Evolutionary conservation across 1,139 yeast species (phyloP), one percentile per base, ranked within the genome.

Genomic region (Geotrichum macrosporum): DNA sequence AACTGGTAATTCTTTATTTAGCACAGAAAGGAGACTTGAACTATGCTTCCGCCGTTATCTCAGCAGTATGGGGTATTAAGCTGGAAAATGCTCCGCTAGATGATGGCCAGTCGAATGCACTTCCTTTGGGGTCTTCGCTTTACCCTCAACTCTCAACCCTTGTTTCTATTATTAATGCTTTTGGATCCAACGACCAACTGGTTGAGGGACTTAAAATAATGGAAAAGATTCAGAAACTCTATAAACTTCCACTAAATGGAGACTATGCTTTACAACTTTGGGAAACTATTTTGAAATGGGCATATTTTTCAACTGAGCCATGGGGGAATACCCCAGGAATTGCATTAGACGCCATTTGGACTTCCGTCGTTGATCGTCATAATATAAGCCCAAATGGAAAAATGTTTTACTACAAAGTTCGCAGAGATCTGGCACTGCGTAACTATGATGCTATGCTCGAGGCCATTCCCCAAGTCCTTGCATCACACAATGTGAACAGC

Each of bases 1-100:
- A 65, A 46, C 55, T 62, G 16, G 55, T 58, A 15, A 30, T 65
- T n/a, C 50, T 62, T 16, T 59, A 59, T 18, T 52, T 59, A 29
- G 66, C 62, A 16, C 62, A 63, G 34, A 48, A 51, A 10, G 55
- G 58, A 9, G 55, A 59, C 37, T 42, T 61, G 29, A 57, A 50
- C 5, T 53, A 50, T 30, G 54, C 55, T 19, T 44, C 54, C 12
- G 51, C 57, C 13, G 48, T 64, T 9, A 35, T 62, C 3, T 44
- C 53, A n/a, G 55, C 59, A 18, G 51, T 62, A 3, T 66, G 69
- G 69, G 58, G 62, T n/a, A 49, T 55, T 26, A 45, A 43, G 26
- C 35, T 45, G 12, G 49, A 46, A 9, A 34, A 47, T 29, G 44
- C 52, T 6, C 40, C 48, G 1, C 26, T 36, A 10, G 51, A 40